Base-by-base conservation (phyloP, 2,329 filamentous ascomycete genomes). In the Penicillium frequentans region DNA sequence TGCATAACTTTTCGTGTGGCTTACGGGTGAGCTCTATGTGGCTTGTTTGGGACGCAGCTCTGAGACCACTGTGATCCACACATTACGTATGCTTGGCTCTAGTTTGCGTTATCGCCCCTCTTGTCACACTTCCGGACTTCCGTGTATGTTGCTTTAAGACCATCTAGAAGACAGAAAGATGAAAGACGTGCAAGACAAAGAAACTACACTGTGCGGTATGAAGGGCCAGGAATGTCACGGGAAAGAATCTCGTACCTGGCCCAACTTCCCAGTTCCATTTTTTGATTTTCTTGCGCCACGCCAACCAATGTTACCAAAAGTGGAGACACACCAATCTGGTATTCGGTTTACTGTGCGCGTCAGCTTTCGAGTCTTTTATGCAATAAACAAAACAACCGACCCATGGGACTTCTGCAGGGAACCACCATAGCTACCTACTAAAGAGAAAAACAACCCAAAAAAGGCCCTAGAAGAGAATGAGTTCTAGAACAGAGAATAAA, bases 341-440 rank as follows among this genome's bases (percentile, higher is more conserved):
- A 63, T 63, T 63, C 37, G 42, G 60, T 63, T 61, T 61, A 59
- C 55, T 56, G 44, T 52, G 47, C 46, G 48, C 55, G 52, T 56
- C 57, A 10, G 26, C 8, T 47, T 47, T 47, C 44, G 44, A 47
- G 44, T 47, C 44, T 9, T 31, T 31, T 24, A n/a, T 23, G n/a
- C 10, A 7, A 31, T n/a, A 47, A 29, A 11, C 35, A 43, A 46
- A 33, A 37, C 24, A 23, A 39, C 7, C 35, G 35, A 39, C 35
- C 35, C n/a, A 39, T 33, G 31, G 31, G 13, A 33, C 31, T 33
- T 16, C 35, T 39, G 35, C 16, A 39, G 35, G 33, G 35, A 39
- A 39, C 7, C 7, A 39, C 35, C 7, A 19, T 19, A 39, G 35
- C 35, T 10, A n/a, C n/a, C 10, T 14, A 31, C 29, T 31, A 31